Conservation (phyloP, 176 grass and related monocot genomes). For the Melocanna baccifera region DNA sequence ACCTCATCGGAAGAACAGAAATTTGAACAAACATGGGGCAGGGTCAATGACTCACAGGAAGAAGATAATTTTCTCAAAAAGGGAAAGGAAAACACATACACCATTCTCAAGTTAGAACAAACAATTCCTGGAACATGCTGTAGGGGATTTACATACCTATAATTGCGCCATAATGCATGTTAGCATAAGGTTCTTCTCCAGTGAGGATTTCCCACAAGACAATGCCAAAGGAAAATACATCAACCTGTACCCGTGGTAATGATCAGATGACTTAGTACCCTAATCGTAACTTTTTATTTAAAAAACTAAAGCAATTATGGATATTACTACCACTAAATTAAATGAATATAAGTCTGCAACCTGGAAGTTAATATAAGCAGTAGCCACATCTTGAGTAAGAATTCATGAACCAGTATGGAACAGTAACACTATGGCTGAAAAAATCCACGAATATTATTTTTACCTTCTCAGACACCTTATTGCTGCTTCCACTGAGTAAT, state of each 20-base stretch:
- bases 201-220: constrained; percentile 93
- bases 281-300: background rate
- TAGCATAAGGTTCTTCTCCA: constrained; percentile 86
- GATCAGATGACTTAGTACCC: background rate
- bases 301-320: background rate
- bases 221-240: constrained; percentile 93
- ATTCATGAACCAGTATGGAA: background rate
- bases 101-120: background rate
- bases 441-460: constrained; percentile 7
- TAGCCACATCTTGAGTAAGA: background rate
- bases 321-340: background rate
- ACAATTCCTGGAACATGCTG: background rate
- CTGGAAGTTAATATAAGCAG: background rate
- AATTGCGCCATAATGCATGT: constrained; percentile 93
- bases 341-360: background rate
- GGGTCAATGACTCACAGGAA: background rate
- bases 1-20: background rate
- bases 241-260: constrained; percentile 56
- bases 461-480: constrained; percentile 92
- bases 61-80: background rate
- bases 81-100: background rate
- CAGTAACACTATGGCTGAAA: background rate
- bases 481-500: constrained; percentile 86
- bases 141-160: constrained; percentile 52
- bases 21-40: background rate